phyloP scores from a whole-genome alignment of 2,329 filamentous ascomycete genomes.

The Aspergillus novoparasiticus region DNA sequence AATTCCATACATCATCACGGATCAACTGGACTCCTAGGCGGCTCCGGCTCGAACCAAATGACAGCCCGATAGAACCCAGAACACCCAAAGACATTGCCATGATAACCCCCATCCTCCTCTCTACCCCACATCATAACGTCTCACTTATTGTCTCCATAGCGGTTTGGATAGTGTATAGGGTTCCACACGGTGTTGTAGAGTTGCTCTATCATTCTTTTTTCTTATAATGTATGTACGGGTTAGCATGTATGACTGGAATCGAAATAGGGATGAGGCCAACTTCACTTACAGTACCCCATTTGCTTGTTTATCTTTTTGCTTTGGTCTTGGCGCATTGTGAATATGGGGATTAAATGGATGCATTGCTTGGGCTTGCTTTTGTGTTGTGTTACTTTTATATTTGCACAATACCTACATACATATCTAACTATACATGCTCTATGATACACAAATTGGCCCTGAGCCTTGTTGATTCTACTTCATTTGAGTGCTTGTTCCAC shows the following conservation, averaged over 20 bases:
- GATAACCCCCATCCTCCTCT: background rate
- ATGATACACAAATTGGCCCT: background rate
- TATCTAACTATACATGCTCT: background rate
- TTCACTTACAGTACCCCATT: constrained; percentile 14
- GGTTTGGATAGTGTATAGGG: constrained; percentile 19
- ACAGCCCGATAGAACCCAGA: constrained; percentile 30
- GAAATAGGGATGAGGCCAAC: constrained; percentile 13
- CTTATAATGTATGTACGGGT: constrained; percentile 25
- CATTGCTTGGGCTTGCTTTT: background rate
- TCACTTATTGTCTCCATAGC: background rate
- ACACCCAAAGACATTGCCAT: background rate
- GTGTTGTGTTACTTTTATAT: background rate
- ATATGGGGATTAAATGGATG: constrained; percentile 9
- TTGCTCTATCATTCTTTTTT: constrained; percentile 3
- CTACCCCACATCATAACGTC: background rate
- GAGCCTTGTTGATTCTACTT: background rate
- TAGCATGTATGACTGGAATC: constrained; percentile 24
- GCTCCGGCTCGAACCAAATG: constrained; percentile 35
- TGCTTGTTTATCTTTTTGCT: constrained; percentile 7
- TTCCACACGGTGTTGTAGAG: constrained; percentile 21
- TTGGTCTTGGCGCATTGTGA: constrained; percentile 5
- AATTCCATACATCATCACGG: constrained; percentile 36
- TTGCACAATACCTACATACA: background rate
- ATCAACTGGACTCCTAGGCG: constrained; percentile 31
- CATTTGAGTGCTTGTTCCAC: background rate